phyloP scores from a whole-genome alignment of 73 alveolate species.

The Halteria grandinella region DNA sequence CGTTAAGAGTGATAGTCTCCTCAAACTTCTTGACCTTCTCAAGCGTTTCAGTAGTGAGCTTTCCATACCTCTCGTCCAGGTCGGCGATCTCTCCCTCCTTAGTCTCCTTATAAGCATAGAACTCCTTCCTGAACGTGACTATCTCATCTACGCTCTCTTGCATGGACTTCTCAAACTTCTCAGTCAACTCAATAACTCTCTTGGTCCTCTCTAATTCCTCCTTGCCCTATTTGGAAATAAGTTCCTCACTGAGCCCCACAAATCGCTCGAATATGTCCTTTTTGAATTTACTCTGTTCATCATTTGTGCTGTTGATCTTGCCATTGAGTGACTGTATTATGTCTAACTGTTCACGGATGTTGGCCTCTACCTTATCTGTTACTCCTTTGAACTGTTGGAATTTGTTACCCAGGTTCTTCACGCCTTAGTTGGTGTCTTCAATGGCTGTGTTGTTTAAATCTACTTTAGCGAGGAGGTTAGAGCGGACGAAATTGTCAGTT shows the following conservation, averaged over 20 bases:
- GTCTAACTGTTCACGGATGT: conserved; percentile 28
- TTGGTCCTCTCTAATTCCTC: neutral
- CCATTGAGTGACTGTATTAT: conserved; percentile 16
- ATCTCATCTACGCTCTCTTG: neutral
- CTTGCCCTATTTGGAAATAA: neutral
- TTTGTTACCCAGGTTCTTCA: neutral
- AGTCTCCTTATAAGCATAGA: neutral
- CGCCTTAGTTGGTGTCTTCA: neutral
- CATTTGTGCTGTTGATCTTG: conserved; percentile 3
- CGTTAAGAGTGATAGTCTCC: conserved; percentile 10
- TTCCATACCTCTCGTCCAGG: conserved; percentile 14
- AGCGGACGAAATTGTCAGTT: neutral
- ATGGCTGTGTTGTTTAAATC: neutral
- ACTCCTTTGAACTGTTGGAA: conserved; percentile 7
- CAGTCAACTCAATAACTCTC: conserved; percentile 11
- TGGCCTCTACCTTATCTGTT: conserved; percentile 7
- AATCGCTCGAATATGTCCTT: conserved; percentile 1
- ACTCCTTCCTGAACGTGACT: neutral
- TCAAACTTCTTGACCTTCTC: conserved; percentile 7
- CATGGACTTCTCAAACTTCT: conserved; percentile 1
- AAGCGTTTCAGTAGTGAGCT: neutral
- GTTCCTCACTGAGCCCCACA: too few species aligned
- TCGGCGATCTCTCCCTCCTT: neutral
- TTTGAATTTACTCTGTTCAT: neutral
- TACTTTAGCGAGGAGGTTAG: neutral